Evolutionary conservation across 1,284 basidiomycete genomes (phyloP).

Genomic region (Rhizoctonia solani): DNA sequence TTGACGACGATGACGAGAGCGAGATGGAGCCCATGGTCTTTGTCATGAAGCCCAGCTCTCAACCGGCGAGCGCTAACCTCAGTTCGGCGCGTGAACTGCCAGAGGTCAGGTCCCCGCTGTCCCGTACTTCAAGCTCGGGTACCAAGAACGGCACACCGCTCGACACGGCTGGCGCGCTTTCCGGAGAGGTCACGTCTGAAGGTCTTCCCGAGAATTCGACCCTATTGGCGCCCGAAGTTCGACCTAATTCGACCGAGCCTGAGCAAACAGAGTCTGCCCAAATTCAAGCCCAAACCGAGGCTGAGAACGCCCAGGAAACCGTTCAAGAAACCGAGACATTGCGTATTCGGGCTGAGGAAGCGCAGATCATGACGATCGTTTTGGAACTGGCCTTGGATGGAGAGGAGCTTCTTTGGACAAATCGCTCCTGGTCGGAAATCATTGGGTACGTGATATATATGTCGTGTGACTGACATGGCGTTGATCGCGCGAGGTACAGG

Average conservation of each 20-base stretch:
- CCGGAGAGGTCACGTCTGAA: constrained; percentile 21
- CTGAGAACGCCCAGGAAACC: constrained; percentile 42
- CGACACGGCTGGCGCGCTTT: not conserved
- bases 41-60: constrained; percentile 79
- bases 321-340: constrained; percentile 83
- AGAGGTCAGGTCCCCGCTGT: constrained; percentile 19
- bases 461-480: constrained; percentile 31
- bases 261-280: not conserved
- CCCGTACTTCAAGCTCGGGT: constrained; percentile 7
- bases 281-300: constrained; percentile 40
- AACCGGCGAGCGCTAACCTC: constrained; percentile 30
- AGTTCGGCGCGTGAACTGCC: constrained; percentile 24
- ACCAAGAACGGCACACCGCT: constrained; percentile 19
- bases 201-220: constrained; percentile 28
- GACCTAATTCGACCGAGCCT: constrained; percentile 22
- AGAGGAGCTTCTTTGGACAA: constrained; percentile 90
- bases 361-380: constrained; percentile 92
- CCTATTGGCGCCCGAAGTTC: constrained; percentile 13
- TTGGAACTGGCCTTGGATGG: constrained; percentile 94
- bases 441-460: constrained; percentile 71
- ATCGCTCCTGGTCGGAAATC: constrained; percentile 91
- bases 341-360: constrained; percentile 85
- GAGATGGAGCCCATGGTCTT: constrained; percentile 79
- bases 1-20: constrained; percentile 82
- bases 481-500: constrained; percentile 49